phyloP scores from a whole-genome alignment of 495 filamentous ascomycete genomes.

The Penicillium goetzii region DNA sequence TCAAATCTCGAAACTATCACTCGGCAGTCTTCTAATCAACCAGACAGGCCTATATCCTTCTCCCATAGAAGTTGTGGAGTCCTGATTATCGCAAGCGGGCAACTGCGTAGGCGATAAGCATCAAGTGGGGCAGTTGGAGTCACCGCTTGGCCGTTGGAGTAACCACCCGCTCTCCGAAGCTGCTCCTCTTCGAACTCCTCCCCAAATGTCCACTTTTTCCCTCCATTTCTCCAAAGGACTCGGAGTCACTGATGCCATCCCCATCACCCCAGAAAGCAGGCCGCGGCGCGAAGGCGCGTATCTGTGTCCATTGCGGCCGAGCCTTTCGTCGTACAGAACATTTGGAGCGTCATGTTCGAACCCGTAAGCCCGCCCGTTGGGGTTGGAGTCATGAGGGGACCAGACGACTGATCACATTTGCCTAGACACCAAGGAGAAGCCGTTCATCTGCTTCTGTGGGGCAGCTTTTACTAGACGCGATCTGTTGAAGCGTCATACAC shows the following conservation, averaged over 20 bases:
- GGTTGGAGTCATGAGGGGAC: conserved; percentile 28
- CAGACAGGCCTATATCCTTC: background rate
- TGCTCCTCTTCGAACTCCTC: conserved; percentile 6
- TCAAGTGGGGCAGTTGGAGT: conserved; percentile 23
- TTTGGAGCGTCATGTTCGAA: conserved; percentile 58
- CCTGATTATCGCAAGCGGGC: conserved; percentile 2
- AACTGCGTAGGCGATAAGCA: background rate
- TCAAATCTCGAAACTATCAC: background rate
- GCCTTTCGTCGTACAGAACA: conserved; percentile 52
- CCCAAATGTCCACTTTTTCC: conserved; percentile 12
- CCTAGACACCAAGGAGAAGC: conserved; percentile 59
- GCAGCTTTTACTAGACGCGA: conserved; percentile 57
- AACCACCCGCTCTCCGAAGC: conserved; percentile 4
- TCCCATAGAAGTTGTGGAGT: background rate
- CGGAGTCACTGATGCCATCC: conserved; percentile 40
- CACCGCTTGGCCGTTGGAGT: conserved; percentile 26
- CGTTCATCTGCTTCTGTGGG: conserved; percentile 58
- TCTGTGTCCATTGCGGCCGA: conserved; percentile 47
- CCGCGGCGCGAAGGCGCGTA: conserved; percentile 42
- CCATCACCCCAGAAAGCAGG: conserved; percentile 36
- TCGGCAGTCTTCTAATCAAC: background rate
- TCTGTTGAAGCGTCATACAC: conserved; percentile 56
- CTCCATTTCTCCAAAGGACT: conserved; percentile 25
- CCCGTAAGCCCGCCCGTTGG: conserved; percentile 45
- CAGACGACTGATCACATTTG: conserved; percentile 19